phyloP scores from a whole-genome alignment of 805 yeast genomes.

The Priceomyces fermenticarens region DNA sequence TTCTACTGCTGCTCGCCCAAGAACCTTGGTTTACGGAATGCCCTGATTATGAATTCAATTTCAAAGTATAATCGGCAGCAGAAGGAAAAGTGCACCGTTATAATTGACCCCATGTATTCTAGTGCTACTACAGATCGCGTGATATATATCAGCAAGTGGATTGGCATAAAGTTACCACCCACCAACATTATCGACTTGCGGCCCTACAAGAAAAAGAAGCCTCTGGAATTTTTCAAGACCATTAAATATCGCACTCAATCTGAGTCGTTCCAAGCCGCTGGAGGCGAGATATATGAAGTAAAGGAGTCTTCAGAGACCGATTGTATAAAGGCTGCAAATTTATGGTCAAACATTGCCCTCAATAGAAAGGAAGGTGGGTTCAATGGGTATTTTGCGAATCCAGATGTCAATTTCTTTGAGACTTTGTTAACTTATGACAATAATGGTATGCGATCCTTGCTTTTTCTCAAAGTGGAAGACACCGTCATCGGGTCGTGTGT shows the following conservation, averaged over 20 bases:
- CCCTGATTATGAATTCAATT: constrained; percentile 36
- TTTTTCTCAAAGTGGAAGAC: constrained; percentile 37
- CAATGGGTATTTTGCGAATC: constrained; percentile 22
- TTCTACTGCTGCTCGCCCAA: constrained; percentile 36
- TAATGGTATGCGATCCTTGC: constrained; percentile 24
- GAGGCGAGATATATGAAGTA: constrained; percentile 33
- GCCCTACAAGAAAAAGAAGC: constrained; percentile 26
- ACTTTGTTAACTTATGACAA: constrained; percentile 22
- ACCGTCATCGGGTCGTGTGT: constrained; percentile 39
- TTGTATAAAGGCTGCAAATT: constrained; percentile 26
- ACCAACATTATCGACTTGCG: constrained; percentile 41
- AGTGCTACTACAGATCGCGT: constrained; percentile 29
- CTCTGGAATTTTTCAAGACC: constrained; percentile 35
- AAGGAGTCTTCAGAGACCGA: constrained; percentile 26
- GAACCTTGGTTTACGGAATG: constrained; percentile 39
- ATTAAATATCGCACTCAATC: constrained; percentile 40
- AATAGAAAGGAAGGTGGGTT: constrained; percentile 38
- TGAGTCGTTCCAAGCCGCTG: constrained; percentile 26
- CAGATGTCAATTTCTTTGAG: constrained; percentile 26
- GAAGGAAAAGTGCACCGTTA: constrained; percentile 26
- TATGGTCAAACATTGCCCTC: constrained; percentile 40
- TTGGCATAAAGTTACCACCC: constrained; percentile 28
- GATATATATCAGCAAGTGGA: constrained; percentile 38
- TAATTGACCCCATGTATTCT: constrained; percentile 37
- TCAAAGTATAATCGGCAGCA: constrained; percentile 29